Evolutionary conservation across 768 basidiomycete species (phyloP), one percentile per base, ranked within the genome.

Genomic region (Sporobolomyces pararoseus): DNA sequence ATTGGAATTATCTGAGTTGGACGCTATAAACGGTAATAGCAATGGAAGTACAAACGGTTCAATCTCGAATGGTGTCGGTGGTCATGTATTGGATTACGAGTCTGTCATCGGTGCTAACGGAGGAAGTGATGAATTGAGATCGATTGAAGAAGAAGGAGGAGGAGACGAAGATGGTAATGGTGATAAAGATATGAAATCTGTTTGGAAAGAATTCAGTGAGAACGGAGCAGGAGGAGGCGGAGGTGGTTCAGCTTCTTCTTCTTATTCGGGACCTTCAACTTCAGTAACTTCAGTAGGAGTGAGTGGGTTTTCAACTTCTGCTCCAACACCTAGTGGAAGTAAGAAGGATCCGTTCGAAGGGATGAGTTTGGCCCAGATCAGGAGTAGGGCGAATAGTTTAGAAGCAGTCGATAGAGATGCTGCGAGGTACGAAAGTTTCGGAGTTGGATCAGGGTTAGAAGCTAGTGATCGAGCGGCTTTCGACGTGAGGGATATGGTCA

Each of bases 341-440:
- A 60, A 59, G 57, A 32, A 39, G 63, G 72, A 73, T 16, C 72
- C 72, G 31, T 73, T 73, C 39, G 72, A 66, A 32, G 72, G 72
- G 29, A 66, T 73, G 68, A 60, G 46, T 23, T 31, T 73, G 29
- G 72, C 68, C 13, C 62, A 59, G 62, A 65, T 70, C 47, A 57
- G 69, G 2, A 65, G 64, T 42, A 63, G 69, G 6, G 69, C 69
- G 51, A 70, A 70, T 64, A 55, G 51, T 47, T 64, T 70, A 64
- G 69, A 70, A 47, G 69, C 69, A 35, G 59, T 70, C 47, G 69
- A 70, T 46, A 57, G 59, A n/a, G 64, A 65, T 21, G 69, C 63
- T 25, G 13, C 34, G 46, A 23, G 53, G 35, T 66, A 57, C 49
- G 17, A 63, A 12, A 27, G 52, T 21, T 63, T 32, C 19, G 67